A percentile compares a stretch with the other conserved stretches of the same genome.
These are phyloP conservation scores for Saururus chinensis DNA, from an alignment of 164 flowering plant genomes.

Conservation along the genomic window DNA sequence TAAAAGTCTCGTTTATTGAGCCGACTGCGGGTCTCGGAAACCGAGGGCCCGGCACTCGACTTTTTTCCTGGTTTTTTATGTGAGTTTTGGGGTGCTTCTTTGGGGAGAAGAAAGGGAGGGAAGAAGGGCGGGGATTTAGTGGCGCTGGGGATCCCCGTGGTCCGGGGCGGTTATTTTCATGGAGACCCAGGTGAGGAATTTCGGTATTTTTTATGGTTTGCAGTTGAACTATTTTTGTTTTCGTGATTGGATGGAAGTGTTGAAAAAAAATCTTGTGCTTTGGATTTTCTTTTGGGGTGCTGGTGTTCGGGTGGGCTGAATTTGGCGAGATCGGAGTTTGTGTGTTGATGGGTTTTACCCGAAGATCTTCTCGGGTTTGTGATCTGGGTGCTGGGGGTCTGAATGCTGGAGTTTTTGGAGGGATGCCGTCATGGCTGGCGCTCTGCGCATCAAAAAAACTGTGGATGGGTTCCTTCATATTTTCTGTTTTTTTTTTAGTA, in stretches of 20 bases:
- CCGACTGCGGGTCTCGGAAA: no score
- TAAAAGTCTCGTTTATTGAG: no score
- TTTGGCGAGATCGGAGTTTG: constrained; percentile 1
- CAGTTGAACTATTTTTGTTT: background rate
- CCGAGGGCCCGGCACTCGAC: no score
- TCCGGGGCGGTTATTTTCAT: constrained; percentile 7
- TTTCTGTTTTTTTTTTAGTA: background rate
- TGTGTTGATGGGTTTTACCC: constrained; percentile 2
- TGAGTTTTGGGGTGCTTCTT: no score
- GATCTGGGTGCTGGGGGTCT: constrained; percentile 12
- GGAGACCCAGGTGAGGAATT: constrained; percentile 24
- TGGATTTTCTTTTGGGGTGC: no score
- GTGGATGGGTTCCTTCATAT: constrained; percentile 8
- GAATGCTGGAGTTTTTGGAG: background rate
- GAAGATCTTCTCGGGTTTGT: background rate
- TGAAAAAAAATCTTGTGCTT: no score
- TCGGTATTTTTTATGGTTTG: background rate
- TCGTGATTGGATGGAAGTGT: background rate
- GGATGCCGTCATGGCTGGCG: no score
- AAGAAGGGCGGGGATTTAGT: background rate
- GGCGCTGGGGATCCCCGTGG: no score
- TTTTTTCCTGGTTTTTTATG: no score
- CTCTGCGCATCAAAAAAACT: no score
- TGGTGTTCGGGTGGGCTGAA: constrained; percentile 1
- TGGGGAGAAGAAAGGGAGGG: background rate